Evolutionary conservation across 73 alveolate genomes (phyloP).

Genomic region (Paramecium biaurelia): DNA sequence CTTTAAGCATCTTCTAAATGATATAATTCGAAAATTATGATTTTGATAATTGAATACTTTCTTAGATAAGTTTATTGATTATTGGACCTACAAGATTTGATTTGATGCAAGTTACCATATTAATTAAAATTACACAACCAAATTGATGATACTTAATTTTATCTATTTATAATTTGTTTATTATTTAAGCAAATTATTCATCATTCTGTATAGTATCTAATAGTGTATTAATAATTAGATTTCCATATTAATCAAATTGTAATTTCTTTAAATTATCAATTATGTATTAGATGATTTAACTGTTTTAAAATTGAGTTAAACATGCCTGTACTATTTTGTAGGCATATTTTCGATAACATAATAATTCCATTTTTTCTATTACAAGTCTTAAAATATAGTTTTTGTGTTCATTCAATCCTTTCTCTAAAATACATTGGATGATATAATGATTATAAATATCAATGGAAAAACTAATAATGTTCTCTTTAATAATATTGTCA

Average conservation of each 20-base stretch:
- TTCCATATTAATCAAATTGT: not conserved
- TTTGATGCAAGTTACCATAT: not conserved
- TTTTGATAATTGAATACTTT: not conserved
- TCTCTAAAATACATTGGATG: not conserved
- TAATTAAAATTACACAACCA: conserved; percentile 8
- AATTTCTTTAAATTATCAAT: not conserved
- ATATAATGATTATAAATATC: conserved; percentile 17
- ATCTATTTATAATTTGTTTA: not conserved
- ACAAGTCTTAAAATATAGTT: not conserved
- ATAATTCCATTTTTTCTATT: not conserved
- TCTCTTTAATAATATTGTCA: not conserved
- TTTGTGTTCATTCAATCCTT: not conserved
- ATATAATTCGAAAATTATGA: conserved; percentile 10
- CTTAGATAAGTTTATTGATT: not conserved
- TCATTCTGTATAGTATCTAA: not conserved
- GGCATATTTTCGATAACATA: not conserved
- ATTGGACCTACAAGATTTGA: not conserved
- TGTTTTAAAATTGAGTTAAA: not conserved
- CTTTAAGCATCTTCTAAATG: not conserved
- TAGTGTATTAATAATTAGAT: not conserved
- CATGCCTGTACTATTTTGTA: conserved; percentile 1
- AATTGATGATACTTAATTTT: conserved; percentile 12
- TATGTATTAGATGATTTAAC: not conserved
- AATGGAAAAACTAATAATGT: not conserved
- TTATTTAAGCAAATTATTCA: not conserved